These are phyloP conservation scores for Scutellaria barbata DNA, from an alignment of 257 asterid species.

Conservation along the genomic window DNA sequence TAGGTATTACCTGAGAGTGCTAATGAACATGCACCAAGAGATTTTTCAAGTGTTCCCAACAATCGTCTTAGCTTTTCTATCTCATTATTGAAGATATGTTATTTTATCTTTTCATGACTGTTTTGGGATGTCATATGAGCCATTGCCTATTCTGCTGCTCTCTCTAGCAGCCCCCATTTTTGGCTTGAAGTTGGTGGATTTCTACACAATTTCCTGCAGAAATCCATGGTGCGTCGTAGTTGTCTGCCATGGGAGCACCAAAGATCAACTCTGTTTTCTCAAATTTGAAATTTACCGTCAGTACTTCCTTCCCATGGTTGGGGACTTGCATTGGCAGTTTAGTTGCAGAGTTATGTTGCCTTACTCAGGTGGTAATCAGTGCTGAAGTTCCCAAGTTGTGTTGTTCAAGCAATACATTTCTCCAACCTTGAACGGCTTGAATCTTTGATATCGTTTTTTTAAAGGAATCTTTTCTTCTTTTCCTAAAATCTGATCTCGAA, in stretches of 20 bases:
- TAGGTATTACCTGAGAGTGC: no score
- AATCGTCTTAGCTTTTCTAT: no score
- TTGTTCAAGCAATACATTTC: neutral
- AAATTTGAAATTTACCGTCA: no score
- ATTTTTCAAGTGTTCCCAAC: no score
- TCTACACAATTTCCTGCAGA: neutral
- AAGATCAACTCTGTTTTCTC: no score
- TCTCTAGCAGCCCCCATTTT: neutral
- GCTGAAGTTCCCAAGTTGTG: neutral
- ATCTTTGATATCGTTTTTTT: neutral
- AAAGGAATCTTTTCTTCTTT: no score
- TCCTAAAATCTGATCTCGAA: neutral
- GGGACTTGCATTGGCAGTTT: neutral
- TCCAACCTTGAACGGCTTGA: neutral
- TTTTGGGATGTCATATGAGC: neutral
- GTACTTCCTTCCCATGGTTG: no score
- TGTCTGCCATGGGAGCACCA: neutral
- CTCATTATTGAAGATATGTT: no score
- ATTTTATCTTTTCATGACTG: no score
- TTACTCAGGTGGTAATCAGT: neutral
- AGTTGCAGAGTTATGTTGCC: neutral
- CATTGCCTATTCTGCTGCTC: neutral
- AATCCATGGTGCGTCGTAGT: neutral
- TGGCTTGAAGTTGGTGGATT: neutral
- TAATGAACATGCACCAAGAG: no score